Evolutionary conservation across 2,329 filamentous ascomycete genomes (phyloP), one percentile per base, ranked within the genome.

Genomic region (Penicillium thymicola): DNA sequence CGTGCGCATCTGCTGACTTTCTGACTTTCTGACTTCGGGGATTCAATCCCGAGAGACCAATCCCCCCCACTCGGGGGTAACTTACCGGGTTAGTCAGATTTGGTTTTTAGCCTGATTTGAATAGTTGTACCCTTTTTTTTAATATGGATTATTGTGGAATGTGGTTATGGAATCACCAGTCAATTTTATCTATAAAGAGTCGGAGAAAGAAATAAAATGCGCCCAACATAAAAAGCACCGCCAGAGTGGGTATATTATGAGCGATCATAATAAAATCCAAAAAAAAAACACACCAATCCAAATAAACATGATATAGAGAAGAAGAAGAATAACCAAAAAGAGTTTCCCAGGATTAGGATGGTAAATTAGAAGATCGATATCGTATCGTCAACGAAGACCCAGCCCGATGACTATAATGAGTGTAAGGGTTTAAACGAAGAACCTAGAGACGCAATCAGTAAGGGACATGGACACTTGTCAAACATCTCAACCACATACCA

Each of bases 401-500:
- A 25, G 25, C 51, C 28, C 28, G 30, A 14, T 44, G 49, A 51
- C 28, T 21, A 34, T 36, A 36, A 25, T 41, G 51, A 16, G 21
- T 14, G 27, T 42, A 13, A 27, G 28, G 23, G 27, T 25, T 42
- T 32, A 54, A 25, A 32, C 18, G 27, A 54, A 57, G 51, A 54
- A 57, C 55, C 55, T 57, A 49, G 16, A 23, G 8, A 42, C 7
- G 7, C 18, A 16, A 13, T 57, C 6, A 54, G 50, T 47, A 30
- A 25, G 2, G 16, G 7, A 23, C 5, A 27, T 0, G 4, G 36
- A 18, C 9, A 36, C 28, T 32, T 5, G 10, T 28, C 28, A 37
- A 34, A 7, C 25, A 32, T 18, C 9, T 4, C 14, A 7, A 10
- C 16, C 36, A 65, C 69, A 51, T 70, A 85, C 80, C 81, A 86